Percentiles rank a stretch among this genome's conserved stretches.
Evolutionary conservation across 768 basidiomycete species (phyloP).

Genomic region (Arthromyces matolae): DNA sequence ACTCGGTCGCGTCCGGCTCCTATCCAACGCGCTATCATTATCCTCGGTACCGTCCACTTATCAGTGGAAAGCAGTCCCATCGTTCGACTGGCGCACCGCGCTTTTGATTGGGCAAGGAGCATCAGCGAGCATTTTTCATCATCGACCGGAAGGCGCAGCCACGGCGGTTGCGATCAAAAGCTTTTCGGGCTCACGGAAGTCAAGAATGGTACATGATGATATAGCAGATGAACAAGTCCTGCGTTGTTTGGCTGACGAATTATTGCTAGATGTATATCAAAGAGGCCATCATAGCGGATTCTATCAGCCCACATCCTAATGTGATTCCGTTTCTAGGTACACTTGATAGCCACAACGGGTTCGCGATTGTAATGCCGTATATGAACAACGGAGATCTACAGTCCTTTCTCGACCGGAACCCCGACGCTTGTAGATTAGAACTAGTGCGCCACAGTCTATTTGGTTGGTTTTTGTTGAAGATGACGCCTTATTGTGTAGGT

Average conservation of each 20-base stretch:
- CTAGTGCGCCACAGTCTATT: neutral
- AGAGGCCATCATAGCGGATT: constrained; percentile 6
- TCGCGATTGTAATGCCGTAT: constrained; percentile 3
- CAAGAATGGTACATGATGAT: neutral
- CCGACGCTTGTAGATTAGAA: neutral
- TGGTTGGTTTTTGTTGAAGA: neutral
- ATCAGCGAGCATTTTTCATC: neutral
- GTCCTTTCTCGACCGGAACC: neutral
- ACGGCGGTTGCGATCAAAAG: neutral
- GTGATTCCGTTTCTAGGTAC: constrained; percentile 3
- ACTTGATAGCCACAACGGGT: neutral
- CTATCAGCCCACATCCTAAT: constrained; percentile 2
- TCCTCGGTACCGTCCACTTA: neutral
- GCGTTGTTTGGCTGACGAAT: neutral
- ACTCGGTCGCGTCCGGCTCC: neutral
- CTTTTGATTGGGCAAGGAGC: neutral
- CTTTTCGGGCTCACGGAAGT: neutral
- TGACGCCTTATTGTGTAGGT: neutral
- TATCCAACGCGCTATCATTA: neutral
- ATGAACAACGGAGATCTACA: constrained; percentile 3
- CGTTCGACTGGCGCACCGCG: neutral
- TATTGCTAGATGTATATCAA: neutral
- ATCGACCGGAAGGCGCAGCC: neutral
- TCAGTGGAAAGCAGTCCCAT: too few relatives aligned
- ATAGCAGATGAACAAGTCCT: too few relatives aligned